Percentiles rank a stretch among this genome's conserved stretches.
phyloP scores from a whole-genome alignment of 768 basidiomycete species.

The Panaeolus papilionaceus region DNA sequence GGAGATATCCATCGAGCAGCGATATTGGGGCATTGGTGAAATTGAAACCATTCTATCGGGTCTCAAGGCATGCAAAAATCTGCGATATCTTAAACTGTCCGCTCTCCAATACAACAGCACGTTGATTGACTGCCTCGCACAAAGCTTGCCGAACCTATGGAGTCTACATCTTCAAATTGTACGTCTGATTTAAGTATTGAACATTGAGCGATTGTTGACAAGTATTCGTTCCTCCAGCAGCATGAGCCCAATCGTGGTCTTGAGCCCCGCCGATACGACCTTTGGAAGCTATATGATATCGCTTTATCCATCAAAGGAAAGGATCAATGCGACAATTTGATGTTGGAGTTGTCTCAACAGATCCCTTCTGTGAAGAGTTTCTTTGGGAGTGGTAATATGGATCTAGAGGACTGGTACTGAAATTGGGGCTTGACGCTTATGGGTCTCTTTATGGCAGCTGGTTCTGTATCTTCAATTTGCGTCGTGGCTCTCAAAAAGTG shows the following conservation, averaged over 20 bases:
- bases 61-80: constrained; percentile 30
- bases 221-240: constrained; percentile 23
- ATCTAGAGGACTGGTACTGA: background rate
- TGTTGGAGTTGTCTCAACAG: constrained; percentile 35
- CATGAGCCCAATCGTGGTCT: background rate
- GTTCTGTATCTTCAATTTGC: background rate
- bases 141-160: constrained; percentile 31
- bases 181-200: constrained; percentile 26
- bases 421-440: background rate
- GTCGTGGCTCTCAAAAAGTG: too few species aligned
- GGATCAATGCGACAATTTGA: constrained; percentile 34
- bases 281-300: constrained; percentile 45
- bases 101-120: constrained; percentile 37
- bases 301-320: constrained; percentile 39
- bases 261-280: background rate
- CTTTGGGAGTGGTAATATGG: constrained; percentile 35
- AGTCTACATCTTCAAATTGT: constrained; percentile 25
- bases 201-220: constrained; percentile 33
- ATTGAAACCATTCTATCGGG: constrained; percentile 32
- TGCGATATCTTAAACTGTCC: constrained; percentile 41
- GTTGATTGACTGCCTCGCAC: constrained; percentile 41
- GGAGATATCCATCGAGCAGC: constrained; percentile 44
- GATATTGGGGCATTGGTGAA: constrained; percentile 43
- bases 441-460: background rate
- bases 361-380: constrained; percentile 44